A percentile compares a stretch with the other conserved stretches of the same genome.
These are phyloP conservation scores for Spathaspora gorwiae DNA, from an alignment of 805 yeast genomes.

Conservation along the genomic window DNA sequence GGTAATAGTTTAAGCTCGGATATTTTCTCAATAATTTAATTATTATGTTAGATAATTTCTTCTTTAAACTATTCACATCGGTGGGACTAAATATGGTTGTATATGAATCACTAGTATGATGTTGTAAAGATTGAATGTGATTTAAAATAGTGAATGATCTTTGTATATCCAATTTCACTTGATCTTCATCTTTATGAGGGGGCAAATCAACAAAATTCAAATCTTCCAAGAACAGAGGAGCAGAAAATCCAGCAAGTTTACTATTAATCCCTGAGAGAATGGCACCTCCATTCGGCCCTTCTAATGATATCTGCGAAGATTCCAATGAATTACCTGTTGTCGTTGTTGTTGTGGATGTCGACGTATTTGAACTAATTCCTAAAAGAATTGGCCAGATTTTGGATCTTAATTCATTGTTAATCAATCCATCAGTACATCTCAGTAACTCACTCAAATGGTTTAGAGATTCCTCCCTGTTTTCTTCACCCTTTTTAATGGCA, in stretches of 20 bases:
- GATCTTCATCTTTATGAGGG: slow-evolving; percentile 69
- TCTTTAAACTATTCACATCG: slow-evolving; percentile 32
- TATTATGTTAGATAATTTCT: slow-evolving; percentile 41
- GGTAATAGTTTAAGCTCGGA: slow-evolving; percentile 73
- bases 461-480: slow-evolving; percentile 15
- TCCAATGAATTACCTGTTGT: not conserved
- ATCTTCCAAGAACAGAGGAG: slow-evolving; percentile 16
- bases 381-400: slow-evolving; percentile 51
- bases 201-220: slow-evolving; percentile 26
- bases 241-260: slow-evolving; percentile 2
- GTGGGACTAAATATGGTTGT: slow-evolving; percentile 29
- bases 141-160: slow-evolving; percentile 53
- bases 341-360: not conserved
- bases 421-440: slow-evolving; percentile 45
- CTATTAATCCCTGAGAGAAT: not conserved
- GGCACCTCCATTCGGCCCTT: not conserved
- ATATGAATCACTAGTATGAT: slow-evolving; percentile 19
- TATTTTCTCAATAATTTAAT: slow-evolving; percentile 52
- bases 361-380: slow-evolving; percentile 16
- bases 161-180: slow-evolving; percentile 71
- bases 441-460: slow-evolving; percentile 28
- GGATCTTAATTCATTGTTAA: slow-evolving; percentile 37
- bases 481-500: not conserved
- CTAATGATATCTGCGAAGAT: not conserved
- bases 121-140: slow-evolving; percentile 24